These are phyloP conservation scores for Coemansia sp. DNA, from an alignment of 192 early-diverging fungal species.

Conservation along the genomic window DNA sequence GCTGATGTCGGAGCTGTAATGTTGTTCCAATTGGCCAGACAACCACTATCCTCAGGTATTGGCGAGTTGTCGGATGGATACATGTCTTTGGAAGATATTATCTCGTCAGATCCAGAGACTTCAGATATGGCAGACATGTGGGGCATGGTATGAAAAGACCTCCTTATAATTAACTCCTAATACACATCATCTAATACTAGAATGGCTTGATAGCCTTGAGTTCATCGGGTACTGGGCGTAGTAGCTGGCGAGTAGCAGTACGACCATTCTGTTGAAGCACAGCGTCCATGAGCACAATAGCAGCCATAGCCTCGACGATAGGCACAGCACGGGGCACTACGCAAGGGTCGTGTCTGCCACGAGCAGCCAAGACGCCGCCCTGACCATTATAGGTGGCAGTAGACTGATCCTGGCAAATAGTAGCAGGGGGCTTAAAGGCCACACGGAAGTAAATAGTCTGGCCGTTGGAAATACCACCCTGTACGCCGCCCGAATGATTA, in stretches of 20 bases:
- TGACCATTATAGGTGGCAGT: constrained; percentile 87
- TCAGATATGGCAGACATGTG: constrained; percentile 26
- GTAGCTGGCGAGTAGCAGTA: constrained; percentile 26
- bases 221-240: constrained; percentile 40
- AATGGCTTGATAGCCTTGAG: constrained; percentile 53
- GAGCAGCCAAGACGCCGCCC: constrained; percentile 79
- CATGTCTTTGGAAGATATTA: constrained; percentile 40
- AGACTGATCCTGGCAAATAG: constrained; percentile 86
- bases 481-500: constrained; percentile 95
- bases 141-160: neutral
- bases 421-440: constrained; percentile 96
- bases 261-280: constrained; percentile 52
- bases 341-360: constrained; percentile 96
- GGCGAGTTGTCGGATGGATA: constrained; percentile 10
- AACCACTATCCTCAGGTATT: neutral
- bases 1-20: constrained; percentile 34
- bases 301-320: constrained; percentile 97
- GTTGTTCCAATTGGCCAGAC: constrained; percentile 23
- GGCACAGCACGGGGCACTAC: constrained; percentile 95
- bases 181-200: constrained; percentile 6
- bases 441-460: constrained; percentile 96
- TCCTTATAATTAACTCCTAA: too few relatives aligned
- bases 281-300: constrained; percentile 89
- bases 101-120: constrained; percentile 37
- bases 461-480: constrained; percentile 97